Percentiles rank a stretch among this genome's conserved stretches.
Evolutionary conservation across 306 rosid species (phyloP).

Genomic region (Cotoneaster glaucophyllus): DNA sequence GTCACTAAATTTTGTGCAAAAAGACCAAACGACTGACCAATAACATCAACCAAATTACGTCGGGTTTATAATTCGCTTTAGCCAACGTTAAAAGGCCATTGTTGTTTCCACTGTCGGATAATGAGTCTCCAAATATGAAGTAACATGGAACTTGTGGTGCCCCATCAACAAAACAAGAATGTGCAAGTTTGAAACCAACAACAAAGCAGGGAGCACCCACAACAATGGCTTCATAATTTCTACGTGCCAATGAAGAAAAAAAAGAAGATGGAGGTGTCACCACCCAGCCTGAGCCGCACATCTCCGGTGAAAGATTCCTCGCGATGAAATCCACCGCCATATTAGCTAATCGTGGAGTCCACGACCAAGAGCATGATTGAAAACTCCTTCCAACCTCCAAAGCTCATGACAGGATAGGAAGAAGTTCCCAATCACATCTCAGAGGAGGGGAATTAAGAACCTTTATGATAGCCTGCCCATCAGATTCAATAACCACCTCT

Average conservation of each 20-base stretch:
- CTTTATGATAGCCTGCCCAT: no score
- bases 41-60: slow-evolving; percentile 26
- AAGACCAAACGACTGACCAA: slow-evolving; percentile 30
- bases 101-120: slow-evolving; percentile 50
- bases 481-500: no score
- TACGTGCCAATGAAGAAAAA: background rate
- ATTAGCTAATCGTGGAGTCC: no score
- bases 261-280: background rate
- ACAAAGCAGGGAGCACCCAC: background rate
- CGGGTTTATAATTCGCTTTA: slow-evolving; percentile 38
- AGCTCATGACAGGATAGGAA: no score
- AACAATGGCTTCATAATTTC: background rate
- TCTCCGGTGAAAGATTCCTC: no score
- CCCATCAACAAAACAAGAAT: background rate
- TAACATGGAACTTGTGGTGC: slow-evolving; percentile 24
- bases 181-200: background rate
- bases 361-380: no score
- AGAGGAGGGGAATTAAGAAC: no score
- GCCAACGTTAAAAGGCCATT: slow-evolving; percentile 21
- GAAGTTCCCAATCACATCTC: no score
- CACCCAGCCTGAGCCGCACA: no score
- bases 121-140: slow-evolving; percentile 54
- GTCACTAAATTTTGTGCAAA: background rate
- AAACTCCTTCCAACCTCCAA: no score
- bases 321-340: no score